These are phyloP conservation scores for Epithemia pelagica DNA, from an alignment of 108 stramenopile genomes.

Conservation along the genomic window DNA sequence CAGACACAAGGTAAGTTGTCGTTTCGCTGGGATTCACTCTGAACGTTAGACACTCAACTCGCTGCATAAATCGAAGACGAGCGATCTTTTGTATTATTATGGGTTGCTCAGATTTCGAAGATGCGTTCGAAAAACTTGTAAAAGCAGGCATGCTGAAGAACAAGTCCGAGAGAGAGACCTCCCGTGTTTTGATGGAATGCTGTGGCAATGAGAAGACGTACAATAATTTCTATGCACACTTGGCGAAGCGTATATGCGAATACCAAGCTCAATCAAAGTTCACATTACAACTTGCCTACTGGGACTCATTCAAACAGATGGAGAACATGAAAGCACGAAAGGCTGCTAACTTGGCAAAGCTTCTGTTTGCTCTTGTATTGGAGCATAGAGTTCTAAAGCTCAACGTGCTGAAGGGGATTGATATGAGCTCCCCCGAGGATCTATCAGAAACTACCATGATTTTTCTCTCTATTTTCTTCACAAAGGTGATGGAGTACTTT, in stretches of 20 bases:
- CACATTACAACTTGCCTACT: constrained; percentile 88
- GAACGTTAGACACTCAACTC: too few species aligned
- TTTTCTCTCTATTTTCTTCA: constrained; percentile 71
- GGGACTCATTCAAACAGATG: constrained; percentile 92
- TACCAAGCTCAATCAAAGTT: constrained; percentile 84
- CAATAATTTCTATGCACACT: constrained; percentile 91
- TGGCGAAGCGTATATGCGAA: constrained; percentile 86
- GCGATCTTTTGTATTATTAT: constrained; percentile 93
- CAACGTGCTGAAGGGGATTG: constrained; percentile 72
- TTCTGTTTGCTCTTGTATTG: constrained; percentile 77
- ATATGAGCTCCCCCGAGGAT: constrained; percentile 56
- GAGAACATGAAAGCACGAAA: constrained; percentile 62
- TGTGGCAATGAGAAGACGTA: constrained; percentile 85
- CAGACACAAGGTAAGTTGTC: constrained; percentile 61
- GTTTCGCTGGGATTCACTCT: too few species aligned
- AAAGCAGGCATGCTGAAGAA: constrained; percentile 78
- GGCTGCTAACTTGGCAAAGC: constrained; percentile 86
- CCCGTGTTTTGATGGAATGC: constrained; percentile 90
- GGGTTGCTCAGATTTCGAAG: constrained; percentile 84
- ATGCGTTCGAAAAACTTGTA: constrained; percentile 91
- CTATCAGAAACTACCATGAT: constrained; percentile 62
- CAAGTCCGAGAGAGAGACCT: constrained; percentile 81
- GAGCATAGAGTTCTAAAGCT: constrained; percentile 50
- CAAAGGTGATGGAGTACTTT: constrained; percentile 59
- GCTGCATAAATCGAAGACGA: too few species aligned